Base-by-base conservation (phyloP, 2,329 filamentous ascomycete species). In the Keithomyces neogunnii region DNA sequence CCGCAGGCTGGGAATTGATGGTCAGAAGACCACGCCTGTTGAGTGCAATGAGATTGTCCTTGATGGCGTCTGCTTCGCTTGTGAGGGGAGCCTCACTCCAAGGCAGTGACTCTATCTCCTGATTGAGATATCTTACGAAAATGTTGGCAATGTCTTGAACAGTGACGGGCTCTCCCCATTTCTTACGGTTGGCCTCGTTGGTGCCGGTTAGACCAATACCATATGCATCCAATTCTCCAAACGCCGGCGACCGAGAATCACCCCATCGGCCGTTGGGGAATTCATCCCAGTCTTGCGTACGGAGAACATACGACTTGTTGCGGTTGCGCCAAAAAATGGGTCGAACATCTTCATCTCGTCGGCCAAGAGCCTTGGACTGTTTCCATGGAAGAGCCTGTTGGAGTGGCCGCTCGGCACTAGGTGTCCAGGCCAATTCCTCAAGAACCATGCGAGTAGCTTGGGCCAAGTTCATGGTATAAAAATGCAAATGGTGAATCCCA, bases 221-320 rank as follows among this genome's bases (percentile, higher is more conserved):
- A 64, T 99, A 97, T 7, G 89, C 85, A 69, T 97, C 92, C 49
- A 97, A 75, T 69, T 96, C 90, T 62, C 93, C 93, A 63, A 96
- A 99, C 48, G 93, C 93, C 55, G 93, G 93, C 53, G 92, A 97
- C 57, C 93, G 82, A 49, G 91, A 92, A 69, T 99, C 93, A 70
- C 93, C 95, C 93, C 93, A 99, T 69, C 93, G 87, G 45, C 93
- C 93, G 75, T 99, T 99, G 51, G 93, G 93, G 62, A 96, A 99
- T 68, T 99, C 93, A 62, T 99, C 93, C 93, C 93, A 99, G 60
- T 96, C 92, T 66, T 96, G 91, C 1, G 93, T 99, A 51, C 93
- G 89, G 51, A 89, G 84, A 51, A 99, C 85, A 62, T 99, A 99
- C 3, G 91, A 96, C 65, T 93, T 90, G 71, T 95, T 93, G 53